Base-by-base conservation (phyloP, 2,329 filamentous ascomycete genomes). In the Cucurbitaria berberidis region DNA sequence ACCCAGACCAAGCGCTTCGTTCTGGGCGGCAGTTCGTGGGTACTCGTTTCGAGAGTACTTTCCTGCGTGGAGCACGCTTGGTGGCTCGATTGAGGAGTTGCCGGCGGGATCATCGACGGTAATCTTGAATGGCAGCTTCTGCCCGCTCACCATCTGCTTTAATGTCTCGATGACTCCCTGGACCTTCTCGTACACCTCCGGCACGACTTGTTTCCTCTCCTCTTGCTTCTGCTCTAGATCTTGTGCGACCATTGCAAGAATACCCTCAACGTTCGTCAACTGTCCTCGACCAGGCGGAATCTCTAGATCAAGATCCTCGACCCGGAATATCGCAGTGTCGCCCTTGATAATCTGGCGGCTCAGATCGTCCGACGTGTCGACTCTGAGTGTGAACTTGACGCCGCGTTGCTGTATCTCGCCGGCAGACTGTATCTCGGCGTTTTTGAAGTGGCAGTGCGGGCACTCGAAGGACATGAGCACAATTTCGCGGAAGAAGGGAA, bases 391-490 rank as follows among this genome's bases (percentile, higher is more conserved):
- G 77, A 93, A 96, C 73, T 89, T 90, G 18, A 86, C 83, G 48
- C 95, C 95, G 68, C 90, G 90, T 66, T 92, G 89, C 78, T 98
- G 95, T 57, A 98, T 93, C 66, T 92, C 86, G 57, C 92, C 92
- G 24, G 95, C 95, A 8, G 93, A 87, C 74, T 97, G 93, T 66
- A 99, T 89, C 68, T 97, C 93, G 75, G 93, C 93, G 80, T 98
- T 96, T 62, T 89, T 86, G 77, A 93, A 89, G 72, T 87, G 81
- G 80, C 95, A 99, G 77, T 97, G 86, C 5, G 91, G 87, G 81
- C 95, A 99, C 62, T 86, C 85, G 77, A 99, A 99, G 58, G 93
- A 98, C 88, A 97, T 96, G 76, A 99, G 86, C 68, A 99, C 91
- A 59, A 99, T 88, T 76, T 99, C 93, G 79, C 92, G 91, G 82